Conservation (phyloP, 306 rosid species). For the Dalbergia cochinchinensis region DNA sequence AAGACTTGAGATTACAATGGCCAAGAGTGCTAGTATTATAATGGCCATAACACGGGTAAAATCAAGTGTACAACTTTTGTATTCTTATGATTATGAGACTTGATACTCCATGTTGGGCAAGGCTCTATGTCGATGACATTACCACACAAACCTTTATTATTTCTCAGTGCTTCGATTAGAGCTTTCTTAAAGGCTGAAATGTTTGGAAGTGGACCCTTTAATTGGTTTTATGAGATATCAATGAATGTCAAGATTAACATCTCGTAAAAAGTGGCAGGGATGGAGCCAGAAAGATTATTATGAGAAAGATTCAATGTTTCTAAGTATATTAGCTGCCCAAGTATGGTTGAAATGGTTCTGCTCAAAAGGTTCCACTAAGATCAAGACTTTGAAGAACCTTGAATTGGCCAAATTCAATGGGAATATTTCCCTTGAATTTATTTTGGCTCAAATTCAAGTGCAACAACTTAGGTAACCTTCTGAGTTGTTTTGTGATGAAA, state of each 20-base stretch:
- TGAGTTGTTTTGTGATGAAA: conserved; percentile 32
- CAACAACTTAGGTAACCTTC: not conserved
- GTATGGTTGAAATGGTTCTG: conserved; percentile 45
- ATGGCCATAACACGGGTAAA: conserved; percentile 8
- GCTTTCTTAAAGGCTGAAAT: not conserved
- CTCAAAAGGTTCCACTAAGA: not conserved
- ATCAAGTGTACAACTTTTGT: not conserved
- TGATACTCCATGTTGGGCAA: conserved; percentile 20
- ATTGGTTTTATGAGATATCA: conserved; percentile 51
- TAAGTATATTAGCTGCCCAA: conserved; percentile 45
- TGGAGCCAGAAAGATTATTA: conserved; percentile 53
- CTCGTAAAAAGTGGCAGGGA: conserved; percentile 49
- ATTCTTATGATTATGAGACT: not conserved
- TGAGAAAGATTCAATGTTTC: conserved; percentile 55
- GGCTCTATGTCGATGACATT: not conserved
- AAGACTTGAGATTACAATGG: no score
- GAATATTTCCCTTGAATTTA: conserved; percentile 44
- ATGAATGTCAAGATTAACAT: conserved; percentile 43
- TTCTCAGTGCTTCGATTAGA: no score
- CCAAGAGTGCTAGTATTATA: not conserved
- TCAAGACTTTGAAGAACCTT: no score
- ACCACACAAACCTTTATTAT: no score
- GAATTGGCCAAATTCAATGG: not conserved
- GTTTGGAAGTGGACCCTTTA: conserved; percentile 52
- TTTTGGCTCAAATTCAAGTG: conserved; percentile 44